These are phyloP conservation scores for Acanthochlamys bracteata DNA, from an alignment of 106 monocot genomes.

Conservation along the genomic window DNA sequence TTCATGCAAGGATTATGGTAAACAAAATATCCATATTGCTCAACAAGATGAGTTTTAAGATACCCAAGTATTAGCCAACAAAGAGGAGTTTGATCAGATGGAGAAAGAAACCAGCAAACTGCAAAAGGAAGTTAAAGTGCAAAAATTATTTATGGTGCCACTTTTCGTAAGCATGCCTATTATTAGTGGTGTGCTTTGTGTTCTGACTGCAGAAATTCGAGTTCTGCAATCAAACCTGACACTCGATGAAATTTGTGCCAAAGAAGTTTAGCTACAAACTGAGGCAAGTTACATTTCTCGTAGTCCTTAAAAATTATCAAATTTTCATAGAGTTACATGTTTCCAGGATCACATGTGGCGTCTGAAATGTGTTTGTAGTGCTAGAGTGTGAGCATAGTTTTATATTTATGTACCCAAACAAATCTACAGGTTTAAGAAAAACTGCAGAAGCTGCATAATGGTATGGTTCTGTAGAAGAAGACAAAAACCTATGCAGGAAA, in stretches of 20 bases:
- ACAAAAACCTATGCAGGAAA: conserved; percentile 61
- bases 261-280: conserved; percentile 45
- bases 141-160: too few species aligned
- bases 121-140: conserved; percentile 53
- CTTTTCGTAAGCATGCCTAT: too few species aligned
- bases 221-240: conserved; percentile 76
- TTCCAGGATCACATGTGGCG: too few species aligned
- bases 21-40: conserved; percentile 90
- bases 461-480: conserved; percentile 67
- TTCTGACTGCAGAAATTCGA: conserved; percentile 54
- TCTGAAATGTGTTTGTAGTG: not conserved
- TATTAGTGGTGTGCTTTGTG: conserved; percentile 27
- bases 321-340: not conserved
- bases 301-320: not conserved
- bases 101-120: conserved; percentile 65
- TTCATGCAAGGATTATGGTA: conserved; percentile 95
- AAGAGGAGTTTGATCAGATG: conserved; percentile 86
- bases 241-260: conserved; percentile 54
- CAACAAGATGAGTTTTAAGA: conserved; percentile 89
- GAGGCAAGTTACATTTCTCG: conserved; percentile 33
- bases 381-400: too few species aligned
- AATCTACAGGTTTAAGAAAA: conserved; percentile 60
- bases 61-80: conserved; percentile 73
- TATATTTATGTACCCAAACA: not conserved
- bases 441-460: conserved; percentile 54